Conservation (phyloP, 176 grass and related monocot genomes). For the Bonia amplexicaulis region DNA sequence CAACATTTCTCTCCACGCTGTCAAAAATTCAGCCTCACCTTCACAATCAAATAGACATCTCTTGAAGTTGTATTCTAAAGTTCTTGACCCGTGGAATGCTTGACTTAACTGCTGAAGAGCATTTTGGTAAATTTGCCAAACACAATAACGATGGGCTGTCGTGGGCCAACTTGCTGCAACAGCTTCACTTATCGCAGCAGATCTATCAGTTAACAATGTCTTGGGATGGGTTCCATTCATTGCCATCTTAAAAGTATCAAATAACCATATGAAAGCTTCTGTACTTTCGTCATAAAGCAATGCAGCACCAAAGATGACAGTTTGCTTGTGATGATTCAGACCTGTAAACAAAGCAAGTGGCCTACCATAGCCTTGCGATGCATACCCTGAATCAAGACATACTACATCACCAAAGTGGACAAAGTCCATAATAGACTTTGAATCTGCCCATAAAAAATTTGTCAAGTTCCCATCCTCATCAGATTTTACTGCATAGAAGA, state of each 20-base stretch:
- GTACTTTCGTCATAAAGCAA: conserved; percentile 74
- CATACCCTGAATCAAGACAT: conserved; percentile 86
- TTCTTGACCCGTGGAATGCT: conserved; percentile 88
- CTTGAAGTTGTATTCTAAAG: conserved; percentile 69
- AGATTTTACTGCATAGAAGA: conserved; percentile 71
- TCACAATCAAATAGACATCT: conserved; percentile 86
- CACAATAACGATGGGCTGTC: conserved; percentile 68
- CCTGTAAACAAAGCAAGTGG: conserved; percentile 80
- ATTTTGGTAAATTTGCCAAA: conserved; percentile 93
- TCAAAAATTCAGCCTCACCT: conserved; percentile 69
- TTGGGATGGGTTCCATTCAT: conserved; percentile 74
- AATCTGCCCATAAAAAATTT: conserved; percentile 79
- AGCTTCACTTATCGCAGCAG: conserved; percentile 48
- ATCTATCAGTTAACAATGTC: conserved; percentile 76
- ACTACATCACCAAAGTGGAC: conserved; percentile 76
- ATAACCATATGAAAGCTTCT: conserved; percentile 74
- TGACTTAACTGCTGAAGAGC: conserved; percentile 70
- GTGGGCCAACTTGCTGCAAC: conserved; percentile 44
- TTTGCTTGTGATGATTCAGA: conserved; percentile 90
- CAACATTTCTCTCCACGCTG: conserved; percentile 74
- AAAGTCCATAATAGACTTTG: conserved; percentile 76
- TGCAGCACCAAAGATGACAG: conserved; percentile 80
- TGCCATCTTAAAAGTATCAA: conserved; percentile 82
- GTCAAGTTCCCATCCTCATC: conserved; percentile 68
- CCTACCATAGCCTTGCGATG: conserved; percentile 56